Evolutionary conservation across 2,329 filamentous ascomycete species (phyloP), one percentile per base, ranked within the genome.

Genomic region (Trichoderma polysporum): DNA sequence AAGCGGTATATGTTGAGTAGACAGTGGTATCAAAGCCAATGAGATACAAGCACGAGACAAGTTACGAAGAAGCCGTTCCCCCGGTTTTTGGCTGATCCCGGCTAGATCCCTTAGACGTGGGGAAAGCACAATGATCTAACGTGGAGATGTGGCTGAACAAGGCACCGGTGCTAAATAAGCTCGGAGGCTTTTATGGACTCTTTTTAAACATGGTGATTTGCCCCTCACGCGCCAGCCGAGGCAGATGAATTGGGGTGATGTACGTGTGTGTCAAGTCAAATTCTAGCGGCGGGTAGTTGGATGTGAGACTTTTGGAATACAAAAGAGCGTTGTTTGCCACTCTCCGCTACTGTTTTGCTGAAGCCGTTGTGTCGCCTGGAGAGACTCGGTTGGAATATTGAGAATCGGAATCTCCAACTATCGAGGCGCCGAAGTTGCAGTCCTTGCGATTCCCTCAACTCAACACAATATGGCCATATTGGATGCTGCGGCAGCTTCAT

Each of bases 211-310:
- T 33, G 13, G 15, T 45, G 15, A 5, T 4, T 31, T 53, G n/a
- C 63, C 63, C 63, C 63, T 59, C 63, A 64, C 50, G 13, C 15
- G 41, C 37, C 31, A 56, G 66, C 66, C 66, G 66, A 67, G 66
- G 66, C 59, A 66, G 25, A 31, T 56, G 1, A 17, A n/a, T 15
- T 22, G n/a, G 22, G 8, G 17, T 52, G n/a, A 17, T 33, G 4
- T 62, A 8, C 25, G 27, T 25, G 47, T 29, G 37, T 56, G 39
- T 56, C 50, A 15, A 22, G 33, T 33, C 27, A 37, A 22, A 17
- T 2, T 22, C 29, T 29, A 17, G 58, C 52, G 58, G 41, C 54
- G 54, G n/a, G n/a, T n/a, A n/a, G 27, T 27, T 13, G 17, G 19
- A 52, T 22, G n/a, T 1, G 37, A 35, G n/a, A 2, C 27, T 17